Percentiles rank a stretch among this genome's conserved stretches.
phyloP scores from a whole-genome alignment of 2,329 filamentous ascomycete species.

The Pseudogymnoascus sp. region DNA sequence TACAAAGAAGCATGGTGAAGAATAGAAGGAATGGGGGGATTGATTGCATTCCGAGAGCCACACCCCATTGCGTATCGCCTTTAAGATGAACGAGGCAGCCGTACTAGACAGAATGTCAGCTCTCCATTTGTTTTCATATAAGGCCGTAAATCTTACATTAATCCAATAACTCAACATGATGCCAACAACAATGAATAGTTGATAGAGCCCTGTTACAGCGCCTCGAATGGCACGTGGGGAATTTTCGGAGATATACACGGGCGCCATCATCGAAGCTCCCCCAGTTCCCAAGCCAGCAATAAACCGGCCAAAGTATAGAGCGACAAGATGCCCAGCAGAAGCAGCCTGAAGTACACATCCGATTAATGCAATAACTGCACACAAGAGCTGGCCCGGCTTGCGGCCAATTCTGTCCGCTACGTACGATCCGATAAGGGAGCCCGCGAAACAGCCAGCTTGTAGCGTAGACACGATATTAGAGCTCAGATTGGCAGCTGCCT shows the following conservation, averaged over 20 bases:
- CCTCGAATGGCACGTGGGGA: constrained; percentile 1
- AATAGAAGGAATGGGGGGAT: constrained; percentile 53
- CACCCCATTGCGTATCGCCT: constrained; percentile 46
- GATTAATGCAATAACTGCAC: constrained; percentile 46
- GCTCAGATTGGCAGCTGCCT: neutral
- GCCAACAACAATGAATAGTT: neutral
- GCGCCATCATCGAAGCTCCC: constrained; percentile 22
- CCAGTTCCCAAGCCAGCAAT: constrained; percentile 37
- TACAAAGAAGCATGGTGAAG: constrained; percentile 51
- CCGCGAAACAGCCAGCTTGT: constrained; percentile 56
- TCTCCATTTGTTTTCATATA: neutral
- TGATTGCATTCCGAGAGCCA: constrained; percentile 44
- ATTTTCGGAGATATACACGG: neutral
- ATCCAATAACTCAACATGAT: constrained; percentile 3
- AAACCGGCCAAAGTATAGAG: constrained; percentile 26
- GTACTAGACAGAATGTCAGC: neutral
- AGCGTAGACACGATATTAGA: constrained; percentile 51
- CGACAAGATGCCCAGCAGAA: constrained; percentile 29
- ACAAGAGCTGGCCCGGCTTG: constrained; percentile 37
- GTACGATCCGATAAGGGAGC: neutral
- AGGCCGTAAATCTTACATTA: neutral
- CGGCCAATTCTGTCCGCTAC: neutral
- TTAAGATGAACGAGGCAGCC: neutral
- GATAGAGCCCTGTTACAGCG: constrained; percentile 1
- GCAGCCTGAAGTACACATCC: constrained; percentile 55